Conservation (phyloP, 176 grass and related monocot species). For the Aegilops sharonensis region DNA sequence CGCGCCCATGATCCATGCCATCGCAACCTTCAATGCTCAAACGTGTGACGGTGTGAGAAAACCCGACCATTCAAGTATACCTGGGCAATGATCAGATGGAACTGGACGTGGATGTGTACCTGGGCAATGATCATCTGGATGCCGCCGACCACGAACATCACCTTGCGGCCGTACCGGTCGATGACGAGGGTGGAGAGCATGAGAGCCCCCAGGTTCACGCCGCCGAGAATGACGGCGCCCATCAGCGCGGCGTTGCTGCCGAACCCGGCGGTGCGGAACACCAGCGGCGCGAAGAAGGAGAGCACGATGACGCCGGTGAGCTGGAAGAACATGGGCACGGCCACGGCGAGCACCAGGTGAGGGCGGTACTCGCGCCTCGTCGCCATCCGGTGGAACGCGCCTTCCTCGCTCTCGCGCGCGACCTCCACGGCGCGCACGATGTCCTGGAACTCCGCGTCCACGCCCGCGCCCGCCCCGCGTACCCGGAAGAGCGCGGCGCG, state of each 20-base stretch:
- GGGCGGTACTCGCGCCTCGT: slow-evolving; percentile 64
- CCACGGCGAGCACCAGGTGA: slow-evolving; percentile 68
- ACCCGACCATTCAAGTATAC: background rate
- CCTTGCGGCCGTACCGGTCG: slow-evolving; percentile 71
- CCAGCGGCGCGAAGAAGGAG: slow-evolving; percentile 77
- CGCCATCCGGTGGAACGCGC: slow-evolving; percentile 59
- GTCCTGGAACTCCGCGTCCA: slow-evolving; percentile 67
- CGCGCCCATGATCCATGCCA: slow-evolving; percentile 73
- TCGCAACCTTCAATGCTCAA: slow-evolving; percentile 42
- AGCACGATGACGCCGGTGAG: slow-evolving; percentile 75
- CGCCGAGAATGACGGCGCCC: slow-evolving; percentile 62
- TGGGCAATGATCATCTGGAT: slow-evolving; percentile 62
- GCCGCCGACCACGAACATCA: slow-evolving; percentile 76
- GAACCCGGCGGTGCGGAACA: slow-evolving; percentile 82
- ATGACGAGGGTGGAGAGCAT: slow-evolving; percentile 65
- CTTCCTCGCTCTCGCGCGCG: slow-evolving; percentile 37
- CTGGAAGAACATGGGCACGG: slow-evolving; percentile 81
- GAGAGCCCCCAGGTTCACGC: slow-evolving; percentile 50
- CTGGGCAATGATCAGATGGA: background rate
- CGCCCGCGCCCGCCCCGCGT: slow-evolving; percentile 51
- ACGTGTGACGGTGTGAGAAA: background rate
- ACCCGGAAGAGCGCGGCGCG: slow-evolving; percentile 53
- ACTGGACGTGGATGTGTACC: slow-evolving; percentile 1
- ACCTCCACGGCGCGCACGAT: slow-evolving; percentile 37
- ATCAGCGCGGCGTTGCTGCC: slow-evolving; percentile 68